phyloP scores from a whole-genome alignment of 371 early-diverging fungal species.

The Aphelidium insulamus region DNA sequence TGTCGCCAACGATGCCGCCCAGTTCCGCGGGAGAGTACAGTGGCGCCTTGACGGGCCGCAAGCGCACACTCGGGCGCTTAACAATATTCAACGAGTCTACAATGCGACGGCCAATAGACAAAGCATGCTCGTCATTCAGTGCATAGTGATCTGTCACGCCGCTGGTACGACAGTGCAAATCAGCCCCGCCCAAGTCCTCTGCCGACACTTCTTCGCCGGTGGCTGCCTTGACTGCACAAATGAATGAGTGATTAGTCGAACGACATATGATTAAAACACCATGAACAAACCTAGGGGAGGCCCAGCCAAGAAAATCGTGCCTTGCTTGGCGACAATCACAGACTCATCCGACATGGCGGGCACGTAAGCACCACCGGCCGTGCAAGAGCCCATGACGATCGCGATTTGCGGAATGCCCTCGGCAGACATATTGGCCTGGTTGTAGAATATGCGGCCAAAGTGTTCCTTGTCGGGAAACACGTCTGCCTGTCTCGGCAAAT shows the following conservation, averaged over 20 bases:
- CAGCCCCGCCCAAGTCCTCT: constrained; percentile 91
- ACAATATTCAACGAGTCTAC: constrained; percentile 62
- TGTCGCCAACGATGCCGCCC: constrained; percentile 89
- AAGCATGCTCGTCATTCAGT: constrained; percentile 72
- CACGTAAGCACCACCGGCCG: constrained; percentile 96
- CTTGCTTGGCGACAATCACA: constrained; percentile 86
- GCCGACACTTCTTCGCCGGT: constrained; percentile 88
- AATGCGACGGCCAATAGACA: constrained; percentile 61
- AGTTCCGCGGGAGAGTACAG: constrained; percentile 63
- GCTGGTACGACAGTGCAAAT: constrained; percentile 80
- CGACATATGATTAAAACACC: not conserved
- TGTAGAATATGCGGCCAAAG: constrained; percentile 92
- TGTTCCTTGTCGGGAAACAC: constrained; percentile 95
- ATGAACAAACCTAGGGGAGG: constrained; percentile 58
- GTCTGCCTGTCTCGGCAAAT: constrained; percentile 81
- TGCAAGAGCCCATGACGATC: constrained; percentile 91
- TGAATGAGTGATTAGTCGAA: too few species aligned
- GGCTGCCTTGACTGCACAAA: constrained; percentile 93
- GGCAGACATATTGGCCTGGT: constrained; percentile 82
- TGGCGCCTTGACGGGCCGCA: constrained; percentile 45
- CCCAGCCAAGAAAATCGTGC: constrained; percentile 92
- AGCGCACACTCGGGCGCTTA: constrained; percentile 30
- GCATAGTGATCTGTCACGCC: constrained; percentile 94
- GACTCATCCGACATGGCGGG: constrained; percentile 97
- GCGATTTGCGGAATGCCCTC: constrained; percentile 84